These are phyloP conservation scores for Penicillium malachiteum DNA, from an alignment of 495 filamentous ascomycete genomes.

Conservation along the genomic window DNA sequence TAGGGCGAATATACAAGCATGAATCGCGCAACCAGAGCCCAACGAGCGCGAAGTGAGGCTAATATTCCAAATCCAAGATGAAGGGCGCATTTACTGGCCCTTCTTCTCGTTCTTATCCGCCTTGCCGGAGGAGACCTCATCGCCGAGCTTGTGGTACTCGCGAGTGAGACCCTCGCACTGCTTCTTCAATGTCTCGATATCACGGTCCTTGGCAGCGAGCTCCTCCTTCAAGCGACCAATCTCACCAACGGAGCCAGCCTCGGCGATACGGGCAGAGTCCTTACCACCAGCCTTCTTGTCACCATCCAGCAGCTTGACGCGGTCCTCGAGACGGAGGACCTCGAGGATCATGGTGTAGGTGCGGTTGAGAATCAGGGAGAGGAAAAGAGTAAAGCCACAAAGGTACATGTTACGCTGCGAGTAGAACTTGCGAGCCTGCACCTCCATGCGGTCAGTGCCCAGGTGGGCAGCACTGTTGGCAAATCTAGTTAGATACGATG, in stretches of 20 bases:
- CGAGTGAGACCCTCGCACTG: constrained; percentile 71
- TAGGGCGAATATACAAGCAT: background rate
- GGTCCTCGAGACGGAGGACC: constrained; percentile 87
- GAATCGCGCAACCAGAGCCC: background rate
- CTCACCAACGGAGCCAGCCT: constrained; percentile 72
- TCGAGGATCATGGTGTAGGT: constrained; percentile 98
- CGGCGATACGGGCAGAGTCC: constrained; percentile 58
- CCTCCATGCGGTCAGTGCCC: constrained; percentile 91
- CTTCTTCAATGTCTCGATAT: constrained; percentile 81
- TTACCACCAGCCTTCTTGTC: constrained; percentile 73
- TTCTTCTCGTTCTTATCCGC: constrained; percentile 62
- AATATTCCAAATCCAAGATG: background rate
- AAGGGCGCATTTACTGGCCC: constrained; percentile 52
- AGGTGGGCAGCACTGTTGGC: constrained; percentile 62
- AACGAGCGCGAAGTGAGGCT: no score
- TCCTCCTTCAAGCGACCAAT: constrained; percentile 70
- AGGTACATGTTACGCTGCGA: constrained; percentile 99
- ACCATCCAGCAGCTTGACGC: constrained; percentile 80
- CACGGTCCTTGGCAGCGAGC: constrained; percentile 67
- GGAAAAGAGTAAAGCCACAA: constrained; percentile 98
- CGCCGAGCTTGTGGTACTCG: constrained; percentile 79
- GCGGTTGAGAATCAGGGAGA: constrained; percentile 97
- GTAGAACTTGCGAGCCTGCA: constrained; percentile 99
- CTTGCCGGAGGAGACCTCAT: constrained; percentile 64
- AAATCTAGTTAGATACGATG: constrained; percentile 14